Conservation (phyloP, 306 rosid genomes). For the Vigna radiata region DNA sequence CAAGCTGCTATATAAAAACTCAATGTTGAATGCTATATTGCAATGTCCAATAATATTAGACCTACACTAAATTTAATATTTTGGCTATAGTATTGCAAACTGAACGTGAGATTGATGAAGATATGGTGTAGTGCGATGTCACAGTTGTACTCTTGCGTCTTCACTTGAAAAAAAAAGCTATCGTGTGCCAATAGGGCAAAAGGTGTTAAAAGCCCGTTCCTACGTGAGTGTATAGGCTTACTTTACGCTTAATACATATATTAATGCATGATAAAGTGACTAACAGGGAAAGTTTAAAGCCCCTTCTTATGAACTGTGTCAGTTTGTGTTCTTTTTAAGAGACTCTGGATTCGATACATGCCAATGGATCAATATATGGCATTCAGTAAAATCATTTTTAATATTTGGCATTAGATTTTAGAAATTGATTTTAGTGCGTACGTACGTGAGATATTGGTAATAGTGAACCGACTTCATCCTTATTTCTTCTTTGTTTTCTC, state of each 20-base stretch:
- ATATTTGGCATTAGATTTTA: constrained; percentile 19
- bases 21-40: background rate
- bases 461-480: constrained; percentile 37
- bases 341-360: constrained; percentile 28
- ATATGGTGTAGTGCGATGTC: constrained; percentile 51
- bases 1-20: constrained; percentile 18
- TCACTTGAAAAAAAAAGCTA: constrained; percentile 42
- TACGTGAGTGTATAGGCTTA: constrained; percentile 20
- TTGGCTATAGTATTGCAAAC: constrained; percentile 11
- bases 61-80: background rate
- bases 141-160: constrained; percentile 53
- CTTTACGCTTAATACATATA: constrained; percentile 38
- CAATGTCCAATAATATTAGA: constrained; percentile 5
- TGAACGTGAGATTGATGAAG: constrained; percentile 26
- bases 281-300: constrained; percentile 6
- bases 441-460: constrained; percentile 34
- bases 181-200: constrained; percentile 30
- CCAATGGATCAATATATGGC: constrained; percentile 36
- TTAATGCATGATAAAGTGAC: constrained; percentile 40
- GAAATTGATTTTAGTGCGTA: constrained; percentile 25
- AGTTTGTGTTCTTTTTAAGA: constrained; percentile 12
- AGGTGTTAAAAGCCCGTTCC: constrained; percentile 39
- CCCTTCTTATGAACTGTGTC: background rate
- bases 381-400: background rate
- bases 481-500: constrained; percentile 31